Percentiles rank a stretch among this genome's conserved stretches.
These are phyloP conservation scores for Santalum album DNA, from an alignment of 164 flowering plant species.

Conservation along the genomic window DNA sequence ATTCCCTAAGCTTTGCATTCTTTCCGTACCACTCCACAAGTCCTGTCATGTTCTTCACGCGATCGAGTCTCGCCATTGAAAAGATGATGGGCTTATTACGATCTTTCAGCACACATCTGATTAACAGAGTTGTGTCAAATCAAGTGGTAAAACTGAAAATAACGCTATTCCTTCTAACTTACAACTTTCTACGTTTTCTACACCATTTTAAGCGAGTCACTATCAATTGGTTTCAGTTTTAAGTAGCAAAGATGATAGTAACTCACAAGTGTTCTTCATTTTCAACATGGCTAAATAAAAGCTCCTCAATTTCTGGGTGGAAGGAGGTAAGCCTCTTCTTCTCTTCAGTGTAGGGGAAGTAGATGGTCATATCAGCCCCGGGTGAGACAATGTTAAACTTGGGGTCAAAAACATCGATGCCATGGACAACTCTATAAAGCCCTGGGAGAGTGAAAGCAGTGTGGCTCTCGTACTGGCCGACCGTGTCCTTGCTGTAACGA, in stretches of 20 bases:
- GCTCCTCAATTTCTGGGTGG: slow-evolving; percentile 39
- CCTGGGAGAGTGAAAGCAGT: slow-evolving; percentile 47
- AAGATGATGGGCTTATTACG: slow-evolving; percentile 41
- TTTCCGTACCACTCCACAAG: slow-evolving; percentile 44
- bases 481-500: slow-evolving; percentile 37
- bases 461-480: slow-evolving; percentile 50
- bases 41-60: slow-evolving; percentile 42
- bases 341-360: slow-evolving; percentile 38
- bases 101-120: slow-evolving; percentile 30
- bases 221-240: too few species aligned
- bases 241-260: background rate
- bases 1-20: slow-evolving; percentile 23
- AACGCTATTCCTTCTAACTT: too few species aligned
- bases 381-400: slow-evolving; percentile 56
- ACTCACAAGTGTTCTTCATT: slow-evolving; percentile 45
- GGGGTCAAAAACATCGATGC: slow-evolving; percentile 48
- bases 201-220: too few species aligned
- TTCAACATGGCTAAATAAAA: slow-evolving; percentile 28
- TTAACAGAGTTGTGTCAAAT: background rate
- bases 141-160: too few species aligned
- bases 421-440: slow-evolving; percentile 40
- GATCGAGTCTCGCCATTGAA: slow-evolving; percentile 50
- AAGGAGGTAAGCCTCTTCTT: slow-evolving; percentile 22
- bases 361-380: slow-evolving; percentile 42
- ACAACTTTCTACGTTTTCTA: too few species aligned